These are phyloP conservation scores for Inga leiocalycina DNA, from an alignment of 306 rosid genomes.

Conservation along the genomic window DNA sequence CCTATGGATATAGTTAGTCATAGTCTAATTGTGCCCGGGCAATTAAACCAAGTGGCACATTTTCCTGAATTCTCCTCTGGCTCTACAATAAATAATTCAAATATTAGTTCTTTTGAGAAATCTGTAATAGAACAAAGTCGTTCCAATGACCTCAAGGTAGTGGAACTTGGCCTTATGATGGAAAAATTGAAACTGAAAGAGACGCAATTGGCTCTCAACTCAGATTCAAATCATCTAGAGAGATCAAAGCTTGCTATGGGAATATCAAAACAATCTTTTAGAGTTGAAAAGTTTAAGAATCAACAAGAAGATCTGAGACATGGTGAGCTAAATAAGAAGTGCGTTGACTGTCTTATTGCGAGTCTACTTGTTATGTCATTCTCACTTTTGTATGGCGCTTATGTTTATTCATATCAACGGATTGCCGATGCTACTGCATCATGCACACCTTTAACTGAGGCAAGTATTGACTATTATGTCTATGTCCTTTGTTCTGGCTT, in stretches of 20 bases:
- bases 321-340: constrained; percentile 70
- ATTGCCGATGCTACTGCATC: constrained; percentile 69
- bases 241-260: constrained; percentile 74
- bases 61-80: constrained; percentile 42
- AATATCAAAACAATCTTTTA: constrained; percentile 69
- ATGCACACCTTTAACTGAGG: constrained; percentile 69
- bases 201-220: constrained; percentile 53
- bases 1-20: constrained; percentile 39
- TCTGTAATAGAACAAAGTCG: constrained; percentile 69
- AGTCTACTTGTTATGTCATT: constrained; percentile 76
- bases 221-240: constrained; percentile 60
- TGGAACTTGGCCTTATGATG: constrained; percentile 64
- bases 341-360: constrained; percentile 81
- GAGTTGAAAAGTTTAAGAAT: constrained; percentile 74
- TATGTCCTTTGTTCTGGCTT: not conserved
- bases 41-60: constrained; percentile 49
- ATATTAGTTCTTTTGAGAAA: constrained; percentile 46
- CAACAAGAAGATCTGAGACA: constrained; percentile 71
- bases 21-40: constrained; percentile 50
- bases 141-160: constrained; percentile 69
- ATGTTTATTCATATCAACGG: constrained; percentile 64
- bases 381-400: constrained; percentile 66
- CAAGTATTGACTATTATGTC: constrained; percentile 33
- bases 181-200: constrained; percentile 52
- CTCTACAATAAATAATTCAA: constrained; percentile 36